Percentiles rank a stretch among this genome's conserved stretches.
Conservation (phyloP, 2,329 filamentous ascomycete genomes). For the Microsporum audouinii region DNA sequence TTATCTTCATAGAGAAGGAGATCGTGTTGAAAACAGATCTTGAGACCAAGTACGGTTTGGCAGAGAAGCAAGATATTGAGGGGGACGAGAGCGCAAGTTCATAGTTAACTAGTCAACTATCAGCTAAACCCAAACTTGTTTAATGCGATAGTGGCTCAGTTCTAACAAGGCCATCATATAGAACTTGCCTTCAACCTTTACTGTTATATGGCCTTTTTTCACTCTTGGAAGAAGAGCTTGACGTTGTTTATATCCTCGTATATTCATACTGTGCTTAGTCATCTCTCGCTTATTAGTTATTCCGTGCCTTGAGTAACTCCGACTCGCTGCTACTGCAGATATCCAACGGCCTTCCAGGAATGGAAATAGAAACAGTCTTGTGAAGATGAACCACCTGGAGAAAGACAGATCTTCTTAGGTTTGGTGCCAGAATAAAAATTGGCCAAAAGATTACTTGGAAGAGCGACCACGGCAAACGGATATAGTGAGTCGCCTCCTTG, state of each 20-base stretch:
- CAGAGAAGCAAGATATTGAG: not conserved
- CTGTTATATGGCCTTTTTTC: not conserved
- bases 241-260: not conserved
- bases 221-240: not conserved
- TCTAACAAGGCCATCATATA: not conserved
- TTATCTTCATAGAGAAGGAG: conserved; percentile 4
- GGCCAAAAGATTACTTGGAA: conserved; percentile 22
- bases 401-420: conserved; percentile 15
- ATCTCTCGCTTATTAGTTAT: not conserved
- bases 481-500: conserved; percentile 23
- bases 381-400: not conserved
- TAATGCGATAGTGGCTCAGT: not conserved
- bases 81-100: not conserved
- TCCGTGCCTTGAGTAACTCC: not conserved
- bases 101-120: not conserved
- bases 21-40: conserved; percentile 4
- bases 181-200: not conserved
- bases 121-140: not conserved
- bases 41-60: conserved; percentile 9
- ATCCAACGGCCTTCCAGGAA: no score
- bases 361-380: no score
- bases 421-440: conserved; percentile 18
- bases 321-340: no score
- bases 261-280: not conserved
- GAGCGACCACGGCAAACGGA: conserved; percentile 10